Conservation (phyloP, 208 protist species). For the Trypanosoma boissoni region DNA sequence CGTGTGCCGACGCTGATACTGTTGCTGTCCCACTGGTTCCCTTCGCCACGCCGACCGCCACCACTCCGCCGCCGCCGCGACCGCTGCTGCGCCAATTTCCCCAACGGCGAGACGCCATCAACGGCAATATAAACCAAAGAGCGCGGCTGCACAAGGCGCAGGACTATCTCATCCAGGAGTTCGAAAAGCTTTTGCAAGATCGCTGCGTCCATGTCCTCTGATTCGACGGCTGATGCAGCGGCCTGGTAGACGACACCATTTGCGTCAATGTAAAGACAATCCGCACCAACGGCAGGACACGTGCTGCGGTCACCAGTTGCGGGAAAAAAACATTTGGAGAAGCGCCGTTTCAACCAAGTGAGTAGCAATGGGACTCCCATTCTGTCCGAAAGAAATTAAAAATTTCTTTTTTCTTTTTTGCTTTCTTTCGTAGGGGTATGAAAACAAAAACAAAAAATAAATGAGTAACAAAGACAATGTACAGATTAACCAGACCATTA, state of each 20-base stretch:
- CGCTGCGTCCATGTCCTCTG: slow-evolving; percentile 61
- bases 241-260: slow-evolving; percentile 86
- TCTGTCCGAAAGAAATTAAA: slow-evolving; percentile 3
- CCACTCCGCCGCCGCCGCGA: slow-evolving; percentile 86
- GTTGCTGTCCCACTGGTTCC: slow-evolving; percentile 69
- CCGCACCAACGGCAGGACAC: slow-evolving; percentile 14
- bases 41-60: slow-evolving; percentile 37
- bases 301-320: slow-evolving; percentile 29
- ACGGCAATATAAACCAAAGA: slow-evolving; percentile 96
- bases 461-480: background rate
- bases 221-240: slow-evolving; percentile 48
- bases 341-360: slow-evolving; percentile 78
- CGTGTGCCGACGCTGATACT: slow-evolving; percentile 81
- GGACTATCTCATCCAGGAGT: slow-evolving; percentile 75
- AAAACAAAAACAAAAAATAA: no score
- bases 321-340: slow-evolving; percentile 77
- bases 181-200: slow-evolving; percentile 70
- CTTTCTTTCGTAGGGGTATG: no score
- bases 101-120: slow-evolving; percentile 97
- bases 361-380: slow-evolving; percentile 88
- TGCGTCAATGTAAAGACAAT: slow-evolving; percentile 85
- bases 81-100: slow-evolving; percentile 99
- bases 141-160: slow-evolving; percentile 90
- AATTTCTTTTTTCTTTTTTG: slow-evolving; percentile 1
- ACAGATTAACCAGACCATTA: background rate